A percentile compares a stretch with the other conserved stretches of the same genome.
These are phyloP conservation scores for Penicillium lividum DNA, from an alignment of 495 filamentous ascomycete species.

Conservation along the genomic window DNA sequence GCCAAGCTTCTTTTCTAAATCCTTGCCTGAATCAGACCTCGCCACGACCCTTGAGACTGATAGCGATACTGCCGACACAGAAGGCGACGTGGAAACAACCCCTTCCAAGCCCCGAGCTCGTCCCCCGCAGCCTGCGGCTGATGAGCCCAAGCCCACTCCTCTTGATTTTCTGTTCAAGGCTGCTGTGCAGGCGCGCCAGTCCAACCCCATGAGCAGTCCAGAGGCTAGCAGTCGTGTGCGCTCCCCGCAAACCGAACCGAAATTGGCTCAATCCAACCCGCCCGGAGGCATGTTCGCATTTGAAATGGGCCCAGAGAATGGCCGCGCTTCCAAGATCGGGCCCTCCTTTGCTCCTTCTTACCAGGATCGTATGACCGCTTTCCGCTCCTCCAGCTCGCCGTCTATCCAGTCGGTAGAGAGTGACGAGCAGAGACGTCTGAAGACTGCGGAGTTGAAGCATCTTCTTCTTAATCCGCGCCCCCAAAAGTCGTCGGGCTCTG, in stretches of 20 bases:
- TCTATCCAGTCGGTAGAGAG: conserved; percentile 21
- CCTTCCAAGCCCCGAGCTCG: conserved; percentile 44
- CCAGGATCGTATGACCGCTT: conserved; percentile 62
- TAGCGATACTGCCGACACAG: conserved; percentile 37
- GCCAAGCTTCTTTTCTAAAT: conserved; percentile 87
- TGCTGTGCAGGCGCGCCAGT: conserved; percentile 63
- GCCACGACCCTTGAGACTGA: conserved; percentile 41
- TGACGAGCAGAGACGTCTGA: conserved; percentile 45
- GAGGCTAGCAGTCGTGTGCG: conserved; percentile 40
- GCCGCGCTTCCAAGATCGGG: conserved; percentile 50
- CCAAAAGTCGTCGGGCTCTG: conserved; percentile 33
- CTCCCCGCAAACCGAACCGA: conserved; percentile 42
- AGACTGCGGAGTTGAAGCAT: conserved; percentile 50
- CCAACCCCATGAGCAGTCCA: conserved; percentile 42
- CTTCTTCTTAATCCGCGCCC: conserved; percentile 49
- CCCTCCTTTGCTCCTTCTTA: conserved; percentile 70
- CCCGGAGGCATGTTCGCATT: conserved; percentile 60
- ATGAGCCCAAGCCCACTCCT: conserved; percentile 65
- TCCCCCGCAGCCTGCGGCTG: conserved; percentile 21
- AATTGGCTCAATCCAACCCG: conserved; percentile 28
- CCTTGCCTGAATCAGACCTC: conserved; percentile 60
- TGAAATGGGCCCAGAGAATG: conserved; percentile 59
- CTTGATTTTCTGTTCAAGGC: conserved; percentile 88
- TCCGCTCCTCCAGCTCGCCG: conserved; percentile 37
- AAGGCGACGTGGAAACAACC: conserved; percentile 37